These are phyloP conservation scores for Craterostigma plantagineum DNA, from an alignment of 257 asterid genomes.

Conservation along the genomic window DNA sequence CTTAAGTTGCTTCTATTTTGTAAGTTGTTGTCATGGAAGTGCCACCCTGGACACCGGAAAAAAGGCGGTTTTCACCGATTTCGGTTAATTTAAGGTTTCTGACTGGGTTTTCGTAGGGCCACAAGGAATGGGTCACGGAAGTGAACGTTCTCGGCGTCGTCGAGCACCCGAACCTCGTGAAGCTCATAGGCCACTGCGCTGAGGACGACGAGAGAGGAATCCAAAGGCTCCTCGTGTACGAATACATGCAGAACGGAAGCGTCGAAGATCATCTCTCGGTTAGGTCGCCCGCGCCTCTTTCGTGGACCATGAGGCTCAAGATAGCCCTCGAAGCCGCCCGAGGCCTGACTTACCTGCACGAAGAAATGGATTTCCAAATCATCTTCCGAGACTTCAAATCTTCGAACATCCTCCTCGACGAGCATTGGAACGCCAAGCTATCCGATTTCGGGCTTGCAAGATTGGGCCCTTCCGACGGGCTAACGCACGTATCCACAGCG, in stretches of 20 bases:
- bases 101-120: slow-evolving; percentile 34
- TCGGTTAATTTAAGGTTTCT: too few species aligned
- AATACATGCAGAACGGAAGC: slow-evolving; percentile 81
- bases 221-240: slow-evolving; percentile 80
- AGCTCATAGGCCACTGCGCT: slow-evolving; percentile 84
- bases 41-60: too few species aligned
- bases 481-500: slow-evolving; percentile 51
- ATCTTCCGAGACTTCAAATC: slow-evolving; percentile 56
- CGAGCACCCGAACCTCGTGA: slow-evolving; percentile 95
- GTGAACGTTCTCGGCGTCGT: slow-evolving; percentile 88
- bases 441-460: slow-evolving; percentile 65
- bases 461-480: slow-evolving; percentile 56
- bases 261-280: slow-evolving; percentile 78
- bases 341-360: slow-evolving; percentile 78
- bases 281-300: slow-evolving; percentile 46
- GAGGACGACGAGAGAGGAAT: slow-evolving; percentile 98
- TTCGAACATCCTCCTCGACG: slow-evolving; percentile 51
- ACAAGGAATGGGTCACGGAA: slow-evolving; percentile 99
- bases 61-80: too few species aligned
- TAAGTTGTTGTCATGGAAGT: too few species aligned
- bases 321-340: slow-evolving; percentile 86
- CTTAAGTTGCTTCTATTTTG: too few species aligned
- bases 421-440: slow-evolving; percentile 50
- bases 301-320: slow-evolving; percentile 82
- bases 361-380: slow-evolving; percentile 92